A percentile compares a stretch with the other conserved stretches of the same genome.
These are phyloP conservation scores for Dictyostelium intermedium DNA, from an alignment of 78 protist genomes.

Conservation along the genomic window DNA sequence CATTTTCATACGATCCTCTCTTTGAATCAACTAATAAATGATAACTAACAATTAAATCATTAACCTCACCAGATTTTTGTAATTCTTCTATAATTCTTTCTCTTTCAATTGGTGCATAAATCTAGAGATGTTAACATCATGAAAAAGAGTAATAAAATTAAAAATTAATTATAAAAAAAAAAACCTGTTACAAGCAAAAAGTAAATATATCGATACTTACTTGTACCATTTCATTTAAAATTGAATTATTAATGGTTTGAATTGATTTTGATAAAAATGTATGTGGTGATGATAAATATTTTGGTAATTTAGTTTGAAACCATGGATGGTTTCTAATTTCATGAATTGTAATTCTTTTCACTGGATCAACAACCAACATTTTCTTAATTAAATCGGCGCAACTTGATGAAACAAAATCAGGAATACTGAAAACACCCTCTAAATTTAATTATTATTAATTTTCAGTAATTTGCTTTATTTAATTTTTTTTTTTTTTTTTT, in stretches of 20 bases:
- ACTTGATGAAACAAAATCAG: conserved; percentile 85
- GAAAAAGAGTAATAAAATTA: background rate
- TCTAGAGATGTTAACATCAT: too few relatives aligned
- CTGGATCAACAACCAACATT: conserved; percentile 97
- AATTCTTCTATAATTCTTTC: conserved; percentile 42
- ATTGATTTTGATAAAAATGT: conserved; percentile 29
- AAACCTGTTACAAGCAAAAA: too few relatives aligned
- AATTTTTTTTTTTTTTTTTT: too few relatives aligned
- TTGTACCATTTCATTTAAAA: conserved; percentile 43
- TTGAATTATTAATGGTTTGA: conserved; percentile 28
- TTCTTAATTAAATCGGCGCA: conserved; percentile 91
- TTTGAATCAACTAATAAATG: conserved; percentile 58
- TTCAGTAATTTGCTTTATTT: too few relatives aligned
- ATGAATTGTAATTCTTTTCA: conserved; percentile 92
- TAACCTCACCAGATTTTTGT: conserved; percentile 56
- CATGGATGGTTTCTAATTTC: conserved; percentile 94
- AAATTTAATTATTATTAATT: background rate
- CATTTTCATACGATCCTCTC: conserved; percentile 30
- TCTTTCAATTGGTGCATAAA: conserved; percentile 11
- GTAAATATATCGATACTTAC: conserved; percentile 26
- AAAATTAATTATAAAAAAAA: background rate
- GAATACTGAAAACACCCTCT: conserved; percentile 91
- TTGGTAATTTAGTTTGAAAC: conserved; percentile 89
- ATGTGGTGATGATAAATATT: conserved; percentile 81
- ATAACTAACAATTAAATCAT: conserved; percentile 64